A percentile compares a stretch with the other conserved stretches of the same genome.
These are phyloP conservation scores for Ophiostoma montium DNA, from an alignment of 2,329 filamentous ascomycete species.

Conservation along the genomic window DNA sequence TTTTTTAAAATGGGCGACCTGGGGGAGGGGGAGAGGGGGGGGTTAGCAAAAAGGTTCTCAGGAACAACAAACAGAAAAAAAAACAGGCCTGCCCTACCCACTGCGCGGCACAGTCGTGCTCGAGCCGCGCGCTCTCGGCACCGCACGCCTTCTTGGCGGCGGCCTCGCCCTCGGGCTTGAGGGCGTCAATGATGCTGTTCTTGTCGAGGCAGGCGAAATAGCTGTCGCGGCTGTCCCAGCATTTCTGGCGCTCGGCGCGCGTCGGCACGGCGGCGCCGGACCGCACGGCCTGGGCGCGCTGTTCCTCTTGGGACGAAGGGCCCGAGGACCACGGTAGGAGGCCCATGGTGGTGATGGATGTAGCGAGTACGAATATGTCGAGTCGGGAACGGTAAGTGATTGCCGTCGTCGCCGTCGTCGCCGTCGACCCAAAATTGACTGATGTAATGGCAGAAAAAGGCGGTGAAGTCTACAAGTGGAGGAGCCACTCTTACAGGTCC, in stretches of 20 bases:
- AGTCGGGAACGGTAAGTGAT: no score
- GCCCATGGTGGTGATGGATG: slow-evolving; percentile 31
- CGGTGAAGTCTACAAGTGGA: slow-evolving; percentile 1
- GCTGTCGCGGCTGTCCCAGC: slow-evolving; percentile 78
- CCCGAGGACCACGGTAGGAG: slow-evolving; percentile 26
- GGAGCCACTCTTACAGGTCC: no score
- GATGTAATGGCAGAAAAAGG: slow-evolving; percentile 9
- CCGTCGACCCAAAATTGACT: not conserved
- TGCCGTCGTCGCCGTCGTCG: not conserved
- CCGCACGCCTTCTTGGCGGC: slow-evolving; percentile 26
- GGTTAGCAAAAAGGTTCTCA: no score
- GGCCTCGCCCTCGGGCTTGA: slow-evolving; percentile 28
- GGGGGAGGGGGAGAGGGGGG: no score
- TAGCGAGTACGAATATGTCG: no score
- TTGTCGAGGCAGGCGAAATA: slow-evolving; percentile 84
- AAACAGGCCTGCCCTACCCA: slow-evolving; percentile 69
- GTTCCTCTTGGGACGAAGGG: slow-evolving; percentile 25
- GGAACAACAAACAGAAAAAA: not conserved
- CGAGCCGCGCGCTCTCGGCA: slow-evolving; percentile 43
- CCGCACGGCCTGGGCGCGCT: slow-evolving; percentile 40
- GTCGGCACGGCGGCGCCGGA: slow-evolving; percentile 60
- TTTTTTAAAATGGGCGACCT: slow-evolving; percentile 98
- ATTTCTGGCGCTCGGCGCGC: slow-evolving; percentile 63
- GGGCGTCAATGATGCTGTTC: slow-evolving; percentile 61
- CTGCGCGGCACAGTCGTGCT: slow-evolving; percentile 71